A percentile compares a stretch with the other conserved stretches of the same genome.
phyloP scores from a whole-genome alignment of 2,329 filamentous ascomycete species.

The Alternaria ethzedia region DNA sequence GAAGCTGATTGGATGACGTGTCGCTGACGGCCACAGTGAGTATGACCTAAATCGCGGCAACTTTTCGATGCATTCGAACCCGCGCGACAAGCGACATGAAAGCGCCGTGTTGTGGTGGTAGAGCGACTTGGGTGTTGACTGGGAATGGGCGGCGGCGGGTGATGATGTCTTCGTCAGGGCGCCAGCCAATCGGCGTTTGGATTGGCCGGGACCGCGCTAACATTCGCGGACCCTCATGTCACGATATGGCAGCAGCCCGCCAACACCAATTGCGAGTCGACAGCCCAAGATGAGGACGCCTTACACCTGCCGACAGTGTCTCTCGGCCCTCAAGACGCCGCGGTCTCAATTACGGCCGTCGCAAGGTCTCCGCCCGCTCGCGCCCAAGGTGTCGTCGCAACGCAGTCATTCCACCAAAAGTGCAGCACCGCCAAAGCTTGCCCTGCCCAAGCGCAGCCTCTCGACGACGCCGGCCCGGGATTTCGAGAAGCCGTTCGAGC shows the following conservation, averaged over 20 bases:
- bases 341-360: slow-evolving; percentile 36
- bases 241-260: slow-evolving; percentile 13
- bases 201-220: slow-evolving; percentile 19
- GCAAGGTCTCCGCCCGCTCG: slow-evolving; percentile 28
- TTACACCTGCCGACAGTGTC: slow-evolving; percentile 51
- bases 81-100: no score
- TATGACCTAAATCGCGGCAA: no score
- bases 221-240: slow-evolving; percentile 20
- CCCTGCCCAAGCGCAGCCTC: slow-evolving; percentile 34
- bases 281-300: slow-evolving; percentile 45
- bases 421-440: slow-evolving; percentile 30
- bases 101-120: neutral
- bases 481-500: slow-evolving; percentile 41
- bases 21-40: no score
- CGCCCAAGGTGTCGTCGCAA: slow-evolving; percentile 30
- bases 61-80: no score
- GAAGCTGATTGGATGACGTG: no score
- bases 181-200: slow-evolving; percentile 14
- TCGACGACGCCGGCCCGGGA: slow-evolving; percentile 39
- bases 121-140: neutral
- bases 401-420: slow-evolving; percentile 45
- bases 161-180: neutral
- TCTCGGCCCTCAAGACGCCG: slow-evolving; percentile 41
- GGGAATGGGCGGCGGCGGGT: neutral
- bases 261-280: slow-evolving; percentile 15